phyloP scores from a whole-genome alignment of 1,139 yeast genomes.

The Suzukiozyma palmioleophila region DNA sequence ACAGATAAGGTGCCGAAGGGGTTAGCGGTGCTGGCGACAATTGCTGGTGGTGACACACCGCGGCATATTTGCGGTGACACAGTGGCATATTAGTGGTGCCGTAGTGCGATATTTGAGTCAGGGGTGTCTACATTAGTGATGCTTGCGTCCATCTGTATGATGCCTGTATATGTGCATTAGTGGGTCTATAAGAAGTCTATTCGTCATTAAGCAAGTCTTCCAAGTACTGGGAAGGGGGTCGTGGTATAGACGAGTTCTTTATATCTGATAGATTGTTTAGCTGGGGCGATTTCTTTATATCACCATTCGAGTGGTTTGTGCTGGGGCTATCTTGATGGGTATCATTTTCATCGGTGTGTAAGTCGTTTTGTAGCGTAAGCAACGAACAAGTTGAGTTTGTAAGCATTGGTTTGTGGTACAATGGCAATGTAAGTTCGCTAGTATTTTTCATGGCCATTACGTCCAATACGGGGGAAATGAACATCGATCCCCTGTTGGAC shows the following conservation, averaged over 20 bases:
- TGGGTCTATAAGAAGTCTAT: background rate
- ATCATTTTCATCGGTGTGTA: background rate
- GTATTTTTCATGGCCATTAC: constrained; percentile 10
- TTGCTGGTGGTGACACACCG: too few relatives aligned
- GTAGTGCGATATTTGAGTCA: too few relatives aligned
- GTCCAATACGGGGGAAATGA: constrained; percentile 30
- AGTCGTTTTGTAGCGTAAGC: background rate
- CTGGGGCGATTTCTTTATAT: background rate
- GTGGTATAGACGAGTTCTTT: background rate
- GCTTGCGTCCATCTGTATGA: background rate
- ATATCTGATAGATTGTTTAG: background rate
- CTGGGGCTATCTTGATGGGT: background rate
- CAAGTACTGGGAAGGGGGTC: constrained; percentile 32
- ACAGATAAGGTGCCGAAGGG: too few relatives aligned
- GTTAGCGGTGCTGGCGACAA: too few relatives aligned
- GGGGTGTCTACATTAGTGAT: background rate
- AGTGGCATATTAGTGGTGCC: too few relatives aligned
- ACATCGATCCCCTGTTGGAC: constrained; percentile 28
- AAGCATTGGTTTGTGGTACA: constrained; percentile 12
- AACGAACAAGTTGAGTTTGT: background rate
- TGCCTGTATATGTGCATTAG: background rate
- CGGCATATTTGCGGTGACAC: too few relatives aligned
- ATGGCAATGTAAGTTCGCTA: constrained; percentile 18
- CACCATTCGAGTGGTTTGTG: background rate
- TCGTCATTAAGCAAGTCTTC: constrained; percentile 20